A percentile compares a stretch with the other conserved stretches of the same genome.
phyloP scores from a whole-genome alignment of 1,284 basidiomycete species.

The Melampsora larici-populina region DNA sequence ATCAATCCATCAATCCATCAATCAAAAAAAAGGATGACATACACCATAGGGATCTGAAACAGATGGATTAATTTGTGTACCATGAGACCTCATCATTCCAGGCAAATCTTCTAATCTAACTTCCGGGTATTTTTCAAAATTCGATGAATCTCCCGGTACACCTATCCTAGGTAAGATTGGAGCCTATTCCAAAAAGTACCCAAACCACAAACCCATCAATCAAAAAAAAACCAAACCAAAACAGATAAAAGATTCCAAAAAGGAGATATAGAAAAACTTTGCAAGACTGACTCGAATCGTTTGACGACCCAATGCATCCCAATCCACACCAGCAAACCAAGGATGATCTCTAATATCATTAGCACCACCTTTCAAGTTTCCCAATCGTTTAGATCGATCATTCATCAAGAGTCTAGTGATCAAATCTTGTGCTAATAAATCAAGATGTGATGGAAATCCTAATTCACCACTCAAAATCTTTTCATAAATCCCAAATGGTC shows the following conservation, averaged over 20 bases:
- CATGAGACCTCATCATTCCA: constrained; percentile 46
- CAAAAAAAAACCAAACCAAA: neutral
- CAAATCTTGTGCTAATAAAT: constrained; percentile 49
- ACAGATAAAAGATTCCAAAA: neutral
- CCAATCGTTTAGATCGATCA: constrained; percentile 50
- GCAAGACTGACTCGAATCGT: constrained; percentile 45
- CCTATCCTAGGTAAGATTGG: constrained; percentile 49
- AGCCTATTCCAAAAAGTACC: constrained; percentile 44
- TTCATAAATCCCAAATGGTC: constrained; percentile 50
- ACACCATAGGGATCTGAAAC: constrained; percentile 14
- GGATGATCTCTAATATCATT: constrained; percentile 50
- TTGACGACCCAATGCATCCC: constrained; percentile 47
- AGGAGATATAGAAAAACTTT: neutral
- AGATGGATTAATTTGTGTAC: neutral
- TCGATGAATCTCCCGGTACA: constrained; percentile 48
- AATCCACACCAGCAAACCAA: constrained; percentile 52
- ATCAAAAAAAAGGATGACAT: neutral
- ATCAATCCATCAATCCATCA: too few species aligned
- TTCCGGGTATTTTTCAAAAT: constrained; percentile 50
- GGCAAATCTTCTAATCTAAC: constrained; percentile 47
- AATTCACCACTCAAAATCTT: constrained; percentile 49
- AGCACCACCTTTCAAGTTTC: constrained; percentile 50
- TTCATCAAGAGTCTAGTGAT: constrained; percentile 47
- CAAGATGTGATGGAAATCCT: constrained; percentile 47
- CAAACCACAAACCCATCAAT: neutral